Conservation (phyloP, 495 filamentous ascomycete genomes). For the Neurospora pannonica region DNA sequence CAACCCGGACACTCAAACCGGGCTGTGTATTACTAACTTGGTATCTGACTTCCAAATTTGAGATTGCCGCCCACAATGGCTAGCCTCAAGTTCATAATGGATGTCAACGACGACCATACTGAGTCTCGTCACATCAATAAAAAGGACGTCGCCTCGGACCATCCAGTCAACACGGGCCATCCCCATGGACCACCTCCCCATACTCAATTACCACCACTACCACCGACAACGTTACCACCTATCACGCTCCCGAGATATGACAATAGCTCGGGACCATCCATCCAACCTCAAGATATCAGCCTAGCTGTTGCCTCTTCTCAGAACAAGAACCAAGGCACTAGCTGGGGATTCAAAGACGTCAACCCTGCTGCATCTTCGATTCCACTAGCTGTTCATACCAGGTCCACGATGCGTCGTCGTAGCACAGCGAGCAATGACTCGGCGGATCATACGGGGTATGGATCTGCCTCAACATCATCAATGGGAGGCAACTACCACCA, state of each 20-base stretch:
- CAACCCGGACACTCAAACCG: constrained; percentile 14
- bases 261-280: constrained; percentile 12
- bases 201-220: constrained; percentile 6
- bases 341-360: constrained; percentile 12
- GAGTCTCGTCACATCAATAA: constrained; percentile 27
- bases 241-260: constrained; percentile 16
- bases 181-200: constrained; percentile 5
- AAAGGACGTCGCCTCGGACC: constrained; percentile 29
- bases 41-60: constrained; percentile 34
- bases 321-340: constrained; percentile 15
- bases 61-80: constrained; percentile 32
- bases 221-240: constrained; percentile 1
- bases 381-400: constrained; percentile 4
- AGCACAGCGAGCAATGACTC: constrained; percentile 36
- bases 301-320: constrained; percentile 15
- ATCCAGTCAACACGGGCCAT: constrained; percentile 20
- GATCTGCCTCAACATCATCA: constrained; percentile 23
- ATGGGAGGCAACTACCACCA: constrained; percentile 10
- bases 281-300: constrained; percentile 22
- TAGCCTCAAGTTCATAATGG: constrained; percentile 41
- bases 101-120: constrained; percentile 30
- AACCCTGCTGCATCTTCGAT: constrained; percentile 2
- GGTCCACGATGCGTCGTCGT: constrained; percentile 25
- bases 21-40: constrained; percentile 32
- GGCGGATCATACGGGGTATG: constrained; percentile 36